These are phyloP conservation scores for Lepidium didymum DNA, from an alignment of 345 rosid species.

Conservation along the genomic window DNA sequence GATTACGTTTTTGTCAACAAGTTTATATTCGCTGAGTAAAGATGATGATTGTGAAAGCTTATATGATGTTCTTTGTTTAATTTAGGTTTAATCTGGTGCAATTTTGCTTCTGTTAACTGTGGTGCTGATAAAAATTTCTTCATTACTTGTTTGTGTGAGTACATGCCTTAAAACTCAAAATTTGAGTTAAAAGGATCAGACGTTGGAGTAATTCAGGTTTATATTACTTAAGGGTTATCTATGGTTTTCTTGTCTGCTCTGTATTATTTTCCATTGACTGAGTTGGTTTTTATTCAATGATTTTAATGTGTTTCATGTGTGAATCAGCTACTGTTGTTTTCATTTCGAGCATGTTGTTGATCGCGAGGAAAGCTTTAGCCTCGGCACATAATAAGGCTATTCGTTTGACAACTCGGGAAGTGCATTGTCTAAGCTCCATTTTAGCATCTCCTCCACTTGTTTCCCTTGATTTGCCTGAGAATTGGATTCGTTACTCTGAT, in stretches of 20 bases:
- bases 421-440: slow-evolving; percentile 33
- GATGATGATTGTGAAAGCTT: slow-evolving; percentile 3
- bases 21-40: background rate
- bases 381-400: slow-evolving; percentile 5
- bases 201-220: background rate
- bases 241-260: background rate
- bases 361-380: slow-evolving; percentile 28
- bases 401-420: slow-evolving; percentile 20
- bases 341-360: slow-evolving; percentile 12
- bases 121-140: too few species aligned
- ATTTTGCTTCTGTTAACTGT: background rate
- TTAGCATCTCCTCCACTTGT: slow-evolving; percentile 68
- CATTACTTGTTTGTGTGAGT: too few species aligned
- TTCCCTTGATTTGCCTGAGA: slow-evolving; percentile 68
- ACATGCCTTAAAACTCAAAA: too few species aligned
- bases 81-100: slow-evolving; percentile 10
- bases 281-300: background rate
- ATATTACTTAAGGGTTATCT: background rate
- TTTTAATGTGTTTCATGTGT: background rate
- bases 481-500: slow-evolving; percentile 36
- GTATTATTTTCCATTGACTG: background rate
- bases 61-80: background rate
- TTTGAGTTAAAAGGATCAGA: background rate
- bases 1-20: background rate
- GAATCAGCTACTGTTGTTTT: slow-evolving; percentile 2